Conservation (phyloP, 192 early-diverging fungal genomes). For the Backusella mclennaniae region DNA sequence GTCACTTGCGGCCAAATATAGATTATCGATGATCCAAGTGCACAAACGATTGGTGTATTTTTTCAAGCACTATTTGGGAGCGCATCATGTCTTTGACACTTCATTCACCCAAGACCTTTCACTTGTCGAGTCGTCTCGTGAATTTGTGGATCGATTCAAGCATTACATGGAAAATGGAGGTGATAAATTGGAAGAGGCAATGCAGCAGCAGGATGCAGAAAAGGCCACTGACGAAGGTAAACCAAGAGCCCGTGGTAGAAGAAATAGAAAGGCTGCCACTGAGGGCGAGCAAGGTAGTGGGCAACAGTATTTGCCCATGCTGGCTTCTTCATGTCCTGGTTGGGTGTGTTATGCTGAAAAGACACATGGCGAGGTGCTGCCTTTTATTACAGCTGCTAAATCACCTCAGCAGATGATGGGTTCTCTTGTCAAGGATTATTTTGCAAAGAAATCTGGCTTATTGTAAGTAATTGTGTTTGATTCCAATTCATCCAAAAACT, state of each 20-base stretch:
- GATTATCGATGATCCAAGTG: conserved; percentile 58
- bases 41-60: conserved; percentile 64
- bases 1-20: conserved; percentile 86
- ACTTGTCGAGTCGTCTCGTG: conserved; percentile 77
- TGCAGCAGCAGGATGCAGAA: conserved; percentile 36
- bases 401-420: conserved; percentile 99
- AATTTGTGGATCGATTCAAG: conserved; percentile 82
- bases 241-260: conserved; percentile 23
- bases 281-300: conserved; percentile 29
- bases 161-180: conserved; percentile 39
- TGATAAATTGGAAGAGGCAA: conserved; percentile 15
- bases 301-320: conserved; percentile 48
- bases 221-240: conserved; percentile 7
- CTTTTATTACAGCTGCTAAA: conserved; percentile 84
- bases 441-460: conserved; percentile 61
- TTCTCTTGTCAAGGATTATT: conserved; percentile 82
- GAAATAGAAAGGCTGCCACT: conserved; percentile 24
- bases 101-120: conserved; percentile 88
- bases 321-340: conserved; percentile 70
- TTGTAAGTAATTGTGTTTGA: conserved; percentile 24
- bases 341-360: conserved; percentile 99
- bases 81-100: conserved; percentile 86
- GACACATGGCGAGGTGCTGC: conserved; percentile 87
- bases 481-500: background rate
- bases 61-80: conserved; percentile 75